phyloP scores from a whole-genome alignment of 345 rosid species.

The Syzygium grande region DNA sequence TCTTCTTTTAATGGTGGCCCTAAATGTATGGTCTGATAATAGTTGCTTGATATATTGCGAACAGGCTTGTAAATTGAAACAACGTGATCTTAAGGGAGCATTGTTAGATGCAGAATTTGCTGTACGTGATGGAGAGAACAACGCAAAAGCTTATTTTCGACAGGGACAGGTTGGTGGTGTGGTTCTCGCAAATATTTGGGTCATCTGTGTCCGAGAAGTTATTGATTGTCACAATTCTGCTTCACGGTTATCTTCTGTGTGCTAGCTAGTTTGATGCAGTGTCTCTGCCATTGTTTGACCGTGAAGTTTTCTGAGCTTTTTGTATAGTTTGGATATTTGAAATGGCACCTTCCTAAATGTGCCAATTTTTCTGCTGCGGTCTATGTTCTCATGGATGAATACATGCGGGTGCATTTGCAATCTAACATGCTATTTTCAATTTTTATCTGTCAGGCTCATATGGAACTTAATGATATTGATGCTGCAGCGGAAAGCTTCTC shows the following conservation, averaged over 20 bases:
- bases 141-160: conserved; percentile 88
- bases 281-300: not conserved
- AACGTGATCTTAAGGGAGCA: conserved; percentile 87
- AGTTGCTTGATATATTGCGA: not conserved
- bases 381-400: not conserved
- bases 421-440: not conserved
- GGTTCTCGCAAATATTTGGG: not conserved
- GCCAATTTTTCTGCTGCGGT: not conserved
- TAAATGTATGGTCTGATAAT: not conserved
- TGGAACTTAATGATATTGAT: conserved; percentile 84
- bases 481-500: conserved; percentile 91
- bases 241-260: not conserved
- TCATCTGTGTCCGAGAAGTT: not conserved
- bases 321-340: not conserved
- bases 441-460: conserved; percentile 51
- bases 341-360: not conserved
- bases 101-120: conserved; percentile 82
- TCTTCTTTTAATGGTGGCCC: not conserved
- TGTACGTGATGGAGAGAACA: conserved; percentile 77
- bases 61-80: conserved; percentile 83
- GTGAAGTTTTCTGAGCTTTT: not conserved
- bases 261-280: not conserved
- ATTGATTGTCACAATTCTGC: not conserved
- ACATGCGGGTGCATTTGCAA: not conserved
- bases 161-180: conserved; percentile 78